Base-by-base conservation (phyloP, 73 alveolate genomes). In the Effrenium voratum region DNA sequence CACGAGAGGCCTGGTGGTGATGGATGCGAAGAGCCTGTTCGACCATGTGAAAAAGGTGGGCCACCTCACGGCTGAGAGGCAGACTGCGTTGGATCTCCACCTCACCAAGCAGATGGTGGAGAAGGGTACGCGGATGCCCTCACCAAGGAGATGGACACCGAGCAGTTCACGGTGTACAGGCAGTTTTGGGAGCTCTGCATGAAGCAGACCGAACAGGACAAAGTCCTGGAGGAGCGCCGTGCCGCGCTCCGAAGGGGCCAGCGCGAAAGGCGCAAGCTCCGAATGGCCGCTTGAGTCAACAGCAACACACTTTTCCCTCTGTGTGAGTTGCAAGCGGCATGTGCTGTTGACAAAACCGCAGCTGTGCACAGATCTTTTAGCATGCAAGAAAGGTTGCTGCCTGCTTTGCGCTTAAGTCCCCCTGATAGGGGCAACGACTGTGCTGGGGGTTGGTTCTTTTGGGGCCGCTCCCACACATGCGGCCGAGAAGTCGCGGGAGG, bases 41-140 rank as follows among this genome's bases (percentile, higher is more conserved):
- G 94, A 86, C 22, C 94, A 86, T 13, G 80, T 86, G 43, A 57
- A 12, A 0, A 46, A 47, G 68, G 34, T 83, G 22, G 60, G 83
- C 2, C 36, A 32, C 3, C 36, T 86, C n/a, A n/a, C 94, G 24
- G 28, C 80, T 15, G 94, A 86, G 52, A 34, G 47, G 36, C 94
- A 86, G 26, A 68, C 66, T 2, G 55, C 83, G 13, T 24, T 86
- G 4, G 94, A 86, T 47, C 40, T 86, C 22, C 3, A 59, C 10
- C 13, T 40, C 40, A 66, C 24, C 13, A 59, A 66, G 24, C 66
- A 60, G 83, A 46, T 41, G 0, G 94, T 86, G 68, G 83, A 86
- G 24, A 66, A 22, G 0, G 70, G 70, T 44, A 22, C 0, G 94
- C 84, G 8, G 83, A 86, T 36, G 57, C 68, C 5, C 66, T 86